phyloP scores from a whole-genome alignment of 495 filamentous ascomycete genomes.

The Talaromyces stipitatus region DNA sequence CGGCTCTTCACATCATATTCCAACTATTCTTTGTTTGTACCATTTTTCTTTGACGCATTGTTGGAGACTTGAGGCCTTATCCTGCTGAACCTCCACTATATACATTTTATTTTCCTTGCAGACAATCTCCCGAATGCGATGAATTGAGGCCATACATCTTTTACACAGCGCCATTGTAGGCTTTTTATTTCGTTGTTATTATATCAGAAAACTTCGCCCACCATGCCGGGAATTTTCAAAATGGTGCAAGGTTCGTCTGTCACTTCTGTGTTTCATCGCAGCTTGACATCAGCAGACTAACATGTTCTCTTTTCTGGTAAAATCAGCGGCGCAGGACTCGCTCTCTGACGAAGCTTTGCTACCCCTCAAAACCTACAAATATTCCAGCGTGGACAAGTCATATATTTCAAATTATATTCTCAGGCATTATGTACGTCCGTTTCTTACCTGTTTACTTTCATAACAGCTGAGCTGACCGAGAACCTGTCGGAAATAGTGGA shows the following conservation, averaged over 20 bases:
- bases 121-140: conserved; percentile 1
- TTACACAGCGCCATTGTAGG: conserved; percentile 1
- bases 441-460: not conserved
- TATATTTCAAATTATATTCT: conserved; percentile 88
- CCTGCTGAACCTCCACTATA: not conserved
- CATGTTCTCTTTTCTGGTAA: not conserved
- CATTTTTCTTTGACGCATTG: not conserved
- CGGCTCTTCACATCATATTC: not conserved
- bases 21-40: not conserved
- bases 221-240: conserved; percentile 31
- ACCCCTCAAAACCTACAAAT: conserved; percentile 93
- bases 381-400: conserved; percentile 96
- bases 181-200: not conserved
- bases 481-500: conserved; percentile 58
- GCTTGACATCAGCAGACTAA: not conserved
- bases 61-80: not conserved
- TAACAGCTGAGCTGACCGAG: conserved; percentile 1
- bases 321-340: conserved; percentile 46
- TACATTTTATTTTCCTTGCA: not conserved
- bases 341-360: conserved; percentile 64
- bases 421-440: conserved; percentile 74
- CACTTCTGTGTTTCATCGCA: not conserved
- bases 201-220: conserved; percentile 20
- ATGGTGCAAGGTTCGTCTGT: conserved; percentile 34
- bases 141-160: not conserved